Evolutionary conservation across 1,139 yeast species (phyloP), one percentile per base, ranked within the genome.

Genomic region (Hansenula anomala): DNA sequence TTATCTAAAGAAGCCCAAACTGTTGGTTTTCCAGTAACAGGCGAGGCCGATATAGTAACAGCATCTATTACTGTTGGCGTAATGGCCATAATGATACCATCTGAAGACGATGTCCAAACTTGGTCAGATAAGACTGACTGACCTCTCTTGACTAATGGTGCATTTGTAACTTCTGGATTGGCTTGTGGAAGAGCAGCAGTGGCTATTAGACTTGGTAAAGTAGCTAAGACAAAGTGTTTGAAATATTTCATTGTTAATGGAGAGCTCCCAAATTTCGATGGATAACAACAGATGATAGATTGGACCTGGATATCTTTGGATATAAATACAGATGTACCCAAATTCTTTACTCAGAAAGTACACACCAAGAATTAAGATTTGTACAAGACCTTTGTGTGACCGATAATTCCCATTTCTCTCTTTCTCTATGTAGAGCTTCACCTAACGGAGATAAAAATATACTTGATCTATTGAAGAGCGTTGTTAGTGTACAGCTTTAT

Each of bases 1-100:
- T 53, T 52, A 41, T 65, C 70, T 13, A 65, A 47, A 11, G 69
- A 63, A 23, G 51, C 58, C 70, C 70, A 65, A 4, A 58, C 57
- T 3, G 69, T 63, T 22, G 55, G 47, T 4, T 61, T 46, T 6
- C 36, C 38, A 3, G 51, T 35, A 13, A 60, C 56, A 28, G 70
- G 68, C 4, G 66, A 59, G 8, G 67, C 69, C 12, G 66, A 60
- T 22, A 64, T 51, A 16, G 69, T 64, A 36, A 64, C 68, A 35
- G 61, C 67, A 43, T 65, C 69, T 28, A 63, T 59, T 16, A 61
- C 63, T 1, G 68, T 64, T 31, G 67, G 68, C 6, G 69, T 64
- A 30, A 64, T 55, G n/a, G 45, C 44, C 36, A 59, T 51, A 8
- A 48, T 44, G 18, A 46, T 46, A 13, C 59, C 59, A 4, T 56